phyloP scores from a whole-genome alignment of 176 grass and related monocot genomes.

The Oropetium thomaeum region DNA sequence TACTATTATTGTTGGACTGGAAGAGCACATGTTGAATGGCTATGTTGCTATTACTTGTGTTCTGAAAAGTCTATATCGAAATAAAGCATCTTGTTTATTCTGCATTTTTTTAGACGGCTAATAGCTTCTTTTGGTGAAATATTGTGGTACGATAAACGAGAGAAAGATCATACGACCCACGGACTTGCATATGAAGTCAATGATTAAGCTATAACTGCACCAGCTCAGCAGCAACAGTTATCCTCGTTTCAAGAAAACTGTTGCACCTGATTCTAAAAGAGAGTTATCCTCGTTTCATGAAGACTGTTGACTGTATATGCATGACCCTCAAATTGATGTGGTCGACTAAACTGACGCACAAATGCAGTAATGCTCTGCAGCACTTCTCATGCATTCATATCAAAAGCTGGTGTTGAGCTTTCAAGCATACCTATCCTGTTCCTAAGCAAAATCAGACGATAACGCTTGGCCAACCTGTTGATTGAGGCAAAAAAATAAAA shows the following conservation, averaged over 20 bases:
- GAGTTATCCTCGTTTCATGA: neutral
- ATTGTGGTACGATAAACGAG: neutral
- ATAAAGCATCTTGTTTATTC: neutral
- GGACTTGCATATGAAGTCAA: neutral
- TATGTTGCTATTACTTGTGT: too few species aligned
- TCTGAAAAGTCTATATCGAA: neutral
- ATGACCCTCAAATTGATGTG: neutral
- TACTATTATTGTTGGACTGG: neutral
- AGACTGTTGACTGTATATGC: neutral
- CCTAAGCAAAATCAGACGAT: neutral
- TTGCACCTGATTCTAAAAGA: too few species aligned
- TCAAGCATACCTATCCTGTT: neutral
- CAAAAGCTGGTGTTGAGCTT: neutral
- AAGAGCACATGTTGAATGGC: neutral
- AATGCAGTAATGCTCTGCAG: neutral
- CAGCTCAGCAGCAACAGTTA: neutral
- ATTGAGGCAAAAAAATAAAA: neutral
- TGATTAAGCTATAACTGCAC: neutral
- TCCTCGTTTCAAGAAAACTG: neutral
- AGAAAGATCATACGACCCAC: neutral
- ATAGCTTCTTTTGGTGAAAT: neutral
- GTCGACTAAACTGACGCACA: neutral
- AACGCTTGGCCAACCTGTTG: neutral
- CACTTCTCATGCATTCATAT: neutral
- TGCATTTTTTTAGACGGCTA: too few species aligned